Evolutionary conservation across 1,139 yeast species (phyloP).

Genomic region (Yamadazyma taylorii): DNA sequence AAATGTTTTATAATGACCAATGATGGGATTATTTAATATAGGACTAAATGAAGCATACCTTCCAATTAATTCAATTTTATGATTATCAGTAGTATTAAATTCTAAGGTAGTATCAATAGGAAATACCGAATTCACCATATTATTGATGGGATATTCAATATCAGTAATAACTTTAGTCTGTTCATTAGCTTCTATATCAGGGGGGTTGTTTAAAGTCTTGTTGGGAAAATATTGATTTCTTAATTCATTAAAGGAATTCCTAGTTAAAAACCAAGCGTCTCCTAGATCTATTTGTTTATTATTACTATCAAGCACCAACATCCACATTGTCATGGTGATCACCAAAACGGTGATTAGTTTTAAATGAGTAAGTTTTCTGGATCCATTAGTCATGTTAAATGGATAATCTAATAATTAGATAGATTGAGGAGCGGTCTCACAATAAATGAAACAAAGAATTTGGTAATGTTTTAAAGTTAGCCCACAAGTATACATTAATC

Average conservation of each 20-base stretch:
- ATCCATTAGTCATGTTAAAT: too few species aligned
- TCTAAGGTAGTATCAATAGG: slow-evolving; percentile 41
- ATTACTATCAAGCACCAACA: background rate
- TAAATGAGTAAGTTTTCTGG: slow-evolving; percentile 11
- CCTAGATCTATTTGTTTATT: slow-evolving; percentile 18
- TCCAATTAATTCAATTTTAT: slow-evolving; percentile 26
- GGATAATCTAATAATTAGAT: too few species aligned
- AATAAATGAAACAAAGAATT: too few species aligned
- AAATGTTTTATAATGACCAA: slow-evolving; percentile 27
- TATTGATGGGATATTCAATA: slow-evolving; percentile 38
- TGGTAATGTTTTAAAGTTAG: too few species aligned
- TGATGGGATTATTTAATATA: slow-evolving; percentile 25
- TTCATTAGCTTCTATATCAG: background rate
- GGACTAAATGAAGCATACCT: slow-evolving; percentile 49
- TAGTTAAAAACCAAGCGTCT: slow-evolving; percentile 29
- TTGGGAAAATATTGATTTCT: slow-evolving; percentile 17
- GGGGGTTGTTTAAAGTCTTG: background rate
- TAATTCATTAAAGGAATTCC: slow-evolving; percentile 27
- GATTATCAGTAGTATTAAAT: slow-evolving; percentile 25
- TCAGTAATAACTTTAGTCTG: slow-evolving; percentile 16
- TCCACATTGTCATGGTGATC: slow-evolving; percentile 9
- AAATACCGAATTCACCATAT: slow-evolving; percentile 41
- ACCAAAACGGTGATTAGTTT: slow-evolving; percentile 15
- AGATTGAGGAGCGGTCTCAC: too few species aligned
- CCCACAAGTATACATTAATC: too few species aligned